phyloP scores from a whole-genome alignment of 140 eudicot genomes.

The Senecio squalidus region DNA sequence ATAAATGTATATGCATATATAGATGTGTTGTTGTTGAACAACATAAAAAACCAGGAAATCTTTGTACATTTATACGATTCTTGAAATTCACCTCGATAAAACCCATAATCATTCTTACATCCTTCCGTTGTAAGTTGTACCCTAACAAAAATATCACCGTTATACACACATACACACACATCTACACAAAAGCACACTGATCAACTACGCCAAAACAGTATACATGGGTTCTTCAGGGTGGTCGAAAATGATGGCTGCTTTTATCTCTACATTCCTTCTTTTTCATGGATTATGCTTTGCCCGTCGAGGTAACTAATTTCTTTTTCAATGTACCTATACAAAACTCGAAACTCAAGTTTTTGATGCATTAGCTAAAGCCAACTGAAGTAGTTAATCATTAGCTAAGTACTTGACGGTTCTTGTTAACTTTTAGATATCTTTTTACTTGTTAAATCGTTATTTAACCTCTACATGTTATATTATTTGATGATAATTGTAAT shows the following conservation, averaged over 20 bases:
- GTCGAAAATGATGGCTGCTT: conserved; percentile 24
- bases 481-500: too few relatives aligned
- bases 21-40: conserved; percentile 36
- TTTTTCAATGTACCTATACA: background rate
- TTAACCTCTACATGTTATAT: too few relatives aligned
- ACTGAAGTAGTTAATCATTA: too few relatives aligned
- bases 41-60: conserved; percentile 39
- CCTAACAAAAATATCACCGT: background rate
- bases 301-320: conserved; percentile 29
- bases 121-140: conserved; percentile 17
- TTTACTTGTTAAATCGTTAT: too few relatives aligned
- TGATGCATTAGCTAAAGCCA: too few relatives aligned
- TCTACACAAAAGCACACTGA: background rate
- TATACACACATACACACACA: background rate
- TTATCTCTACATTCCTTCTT: conserved; percentile 28
- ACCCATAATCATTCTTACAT: conserved; percentile 18
- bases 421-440: too few relatives aligned
- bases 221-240: conserved; percentile 31
- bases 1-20: conserved; percentile 18
- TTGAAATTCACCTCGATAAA: conserved; percentile 22
- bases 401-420: too few relatives aligned
- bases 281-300: conserved; percentile 39
- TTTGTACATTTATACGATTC: conserved; percentile 38
- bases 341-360: background rate
- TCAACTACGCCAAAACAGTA: too few relatives aligned